These are phyloP conservation scores for Penicillium riverlandense DNA, from an alignment of 495 filamentous ascomycete species.

Conservation along the genomic window DNA sequence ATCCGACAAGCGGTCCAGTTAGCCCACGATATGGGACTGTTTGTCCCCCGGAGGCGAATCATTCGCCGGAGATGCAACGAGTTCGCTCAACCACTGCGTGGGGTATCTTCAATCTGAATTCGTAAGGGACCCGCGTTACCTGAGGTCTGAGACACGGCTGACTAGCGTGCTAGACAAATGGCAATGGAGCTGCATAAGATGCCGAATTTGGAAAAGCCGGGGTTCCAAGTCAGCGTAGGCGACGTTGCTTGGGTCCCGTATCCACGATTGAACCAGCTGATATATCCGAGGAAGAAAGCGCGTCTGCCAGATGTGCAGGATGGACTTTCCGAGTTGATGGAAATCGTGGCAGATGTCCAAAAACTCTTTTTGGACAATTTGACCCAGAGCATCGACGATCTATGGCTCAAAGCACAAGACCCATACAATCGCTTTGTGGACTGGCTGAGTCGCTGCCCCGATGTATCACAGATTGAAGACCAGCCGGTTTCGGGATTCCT, in stretches of 20 bases:
- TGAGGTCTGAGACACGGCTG: not conserved
- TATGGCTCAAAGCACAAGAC: constrained; percentile 13
- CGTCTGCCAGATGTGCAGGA: constrained; percentile 23
- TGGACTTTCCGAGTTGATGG: constrained; percentile 16
- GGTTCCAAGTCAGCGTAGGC: constrained; percentile 7
- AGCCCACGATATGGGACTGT: constrained; percentile 25
- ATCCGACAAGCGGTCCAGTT: constrained; percentile 29
- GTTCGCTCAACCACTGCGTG: constrained; percentile 24
- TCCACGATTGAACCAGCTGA: constrained; percentile 28
- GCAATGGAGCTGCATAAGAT: constrained; percentile 22
- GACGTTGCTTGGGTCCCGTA: constrained; percentile 31
- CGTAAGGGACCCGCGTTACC: constrained; percentile 8
- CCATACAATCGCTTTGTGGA: constrained; percentile 18
- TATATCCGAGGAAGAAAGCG: constrained; percentile 20
- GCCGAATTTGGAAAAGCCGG: constrained; percentile 14
- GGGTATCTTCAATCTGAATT: constrained; percentile 28
- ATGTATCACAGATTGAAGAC: constrained; percentile 11
- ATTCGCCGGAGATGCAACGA: constrained; percentile 13
- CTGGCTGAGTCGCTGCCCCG: constrained; percentile 20
- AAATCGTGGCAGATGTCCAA: constrained; percentile 19
- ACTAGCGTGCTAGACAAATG: constrained; percentile 20
- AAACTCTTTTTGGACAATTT: constrained; percentile 16
- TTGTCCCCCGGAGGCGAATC: constrained; percentile 9
- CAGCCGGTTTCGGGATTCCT: constrained; percentile 28
- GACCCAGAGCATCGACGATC: constrained; percentile 10